phyloP scores from a whole-genome alignment of 73 alveolate genomes.

The Effrenium voratum region DNA sequence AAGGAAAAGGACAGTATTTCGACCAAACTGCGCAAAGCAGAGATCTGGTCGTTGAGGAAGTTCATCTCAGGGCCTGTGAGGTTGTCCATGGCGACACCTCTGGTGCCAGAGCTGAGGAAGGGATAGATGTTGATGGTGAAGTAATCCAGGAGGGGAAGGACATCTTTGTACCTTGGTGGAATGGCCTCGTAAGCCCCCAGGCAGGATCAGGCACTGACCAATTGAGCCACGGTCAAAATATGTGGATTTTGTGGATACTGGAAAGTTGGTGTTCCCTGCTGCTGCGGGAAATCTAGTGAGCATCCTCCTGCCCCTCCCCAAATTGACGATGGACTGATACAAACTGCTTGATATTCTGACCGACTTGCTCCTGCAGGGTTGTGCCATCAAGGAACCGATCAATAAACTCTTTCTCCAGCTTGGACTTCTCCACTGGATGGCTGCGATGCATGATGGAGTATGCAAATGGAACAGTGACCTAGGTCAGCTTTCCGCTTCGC shows the following conservation, averaged over 20 bases:
- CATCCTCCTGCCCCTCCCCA: neutral
- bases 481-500: neutral
- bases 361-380: neutral
- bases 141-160: constrained; percentile 80
- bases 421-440: constrained; percentile 81
- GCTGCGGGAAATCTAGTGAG: too few species aligned
- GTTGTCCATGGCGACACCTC: constrained; percentile 75
- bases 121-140: constrained; percentile 86
- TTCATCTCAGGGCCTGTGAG: constrained; percentile 89
- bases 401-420: constrained; percentile 62
- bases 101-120: constrained; percentile 65
- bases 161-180: constrained; percentile 60
- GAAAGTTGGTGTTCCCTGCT: too few species aligned
- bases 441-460: constrained; percentile 82
- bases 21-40: constrained; percentile 54
- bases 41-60: constrained; percentile 87
- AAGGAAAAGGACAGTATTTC: too few species aligned
- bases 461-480: constrained; percentile 83
- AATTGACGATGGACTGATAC: neutral
- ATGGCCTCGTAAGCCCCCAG: neutral
- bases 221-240: neutral
- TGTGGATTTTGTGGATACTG: too few species aligned
- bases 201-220: neutral
- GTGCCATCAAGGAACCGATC: constrained; percentile 32
- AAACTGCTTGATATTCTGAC: neutral